A percentile compares a stretch with the other conserved stretches of the same genome.
Evolutionary conservation across 2,329 filamentous ascomycete species (phyloP).

Genomic region (Iodosphaeria phyllophila): DNA sequence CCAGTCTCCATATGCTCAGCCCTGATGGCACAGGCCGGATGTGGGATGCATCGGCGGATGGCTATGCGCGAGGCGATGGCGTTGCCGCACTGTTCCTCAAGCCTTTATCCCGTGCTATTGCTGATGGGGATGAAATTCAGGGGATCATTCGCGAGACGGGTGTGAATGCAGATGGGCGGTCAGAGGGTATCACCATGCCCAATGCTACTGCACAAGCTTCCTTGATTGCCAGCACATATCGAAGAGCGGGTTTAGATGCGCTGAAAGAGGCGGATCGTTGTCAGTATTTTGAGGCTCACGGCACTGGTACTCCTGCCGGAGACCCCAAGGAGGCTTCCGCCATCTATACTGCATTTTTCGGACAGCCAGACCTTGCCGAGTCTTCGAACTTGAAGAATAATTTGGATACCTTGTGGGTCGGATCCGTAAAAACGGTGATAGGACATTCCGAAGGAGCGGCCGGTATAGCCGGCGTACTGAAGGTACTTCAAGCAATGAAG

Average conservation of each 20-base stretch:
- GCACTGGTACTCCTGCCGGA: slow-evolving; percentile 19
- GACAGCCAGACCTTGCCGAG: slow-evolving; percentile 1
- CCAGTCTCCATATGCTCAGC: slow-evolving; percentile 24
- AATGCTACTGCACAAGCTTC: slow-evolving; percentile 22
- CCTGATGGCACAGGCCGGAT: slow-evolving; percentile 23
- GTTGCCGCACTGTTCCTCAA: slow-evolving; percentile 31
- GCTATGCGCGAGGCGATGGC: slow-evolving; percentile 40
- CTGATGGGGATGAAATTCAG: slow-evolving; percentile 26
- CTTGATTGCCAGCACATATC: slow-evolving; percentile 25
- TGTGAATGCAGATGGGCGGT: slow-evolving; percentile 29
- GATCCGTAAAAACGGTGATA: slow-evolving; percentile 24
- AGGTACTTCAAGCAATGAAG: slow-evolving; percentile 21
- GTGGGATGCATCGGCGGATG: slow-evolving; percentile 31
- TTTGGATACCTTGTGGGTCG: slow-evolving; percentile 15
- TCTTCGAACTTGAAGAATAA: neutral
- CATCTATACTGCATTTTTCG: slow-evolving; percentile 22
- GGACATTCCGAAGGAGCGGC: slow-evolving; percentile 31
- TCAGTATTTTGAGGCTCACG: slow-evolving; percentile 29
- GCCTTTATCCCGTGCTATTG: slow-evolving; percentile 26
- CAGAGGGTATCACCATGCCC: slow-evolving; percentile 35
- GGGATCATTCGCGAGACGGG: slow-evolving; percentile 27
- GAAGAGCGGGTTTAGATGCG: slow-evolving; percentile 20
- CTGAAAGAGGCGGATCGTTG: slow-evolving; percentile 14
- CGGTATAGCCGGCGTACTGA: slow-evolving; percentile 28
- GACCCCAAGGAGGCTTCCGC: slow-evolving; percentile 24